These are phyloP conservation scores for Alloascoidea hylecoeti DNA, from an alignment of 805 yeast genomes.

Conservation along the genomic window DNA sequence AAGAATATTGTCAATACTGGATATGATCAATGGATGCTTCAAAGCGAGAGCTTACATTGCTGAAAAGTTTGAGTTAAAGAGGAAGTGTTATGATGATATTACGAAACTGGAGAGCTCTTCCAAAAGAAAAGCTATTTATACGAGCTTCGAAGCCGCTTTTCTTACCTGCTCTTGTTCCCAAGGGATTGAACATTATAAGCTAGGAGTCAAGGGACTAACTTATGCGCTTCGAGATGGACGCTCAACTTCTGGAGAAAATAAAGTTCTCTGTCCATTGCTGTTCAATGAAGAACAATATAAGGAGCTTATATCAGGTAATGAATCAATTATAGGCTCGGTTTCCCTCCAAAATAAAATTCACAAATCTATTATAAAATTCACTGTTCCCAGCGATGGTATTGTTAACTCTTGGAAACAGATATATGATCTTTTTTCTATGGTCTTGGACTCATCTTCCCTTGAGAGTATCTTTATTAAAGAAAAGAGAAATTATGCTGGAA, in stretches of 20 bases:
- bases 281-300: slow-evolving; percentile 23
- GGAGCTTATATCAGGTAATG: slow-evolving; percentile 37
- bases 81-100: slow-evolving; percentile 11
- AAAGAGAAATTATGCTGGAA: slow-evolving; percentile 57
- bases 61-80: slow-evolving; percentile 12
- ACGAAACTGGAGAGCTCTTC: slow-evolving; percentile 17
- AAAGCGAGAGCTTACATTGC: slow-evolving; percentile 21
- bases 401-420: slow-evolving; percentile 28
- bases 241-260: slow-evolving; percentile 7
- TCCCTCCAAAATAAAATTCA: slow-evolving; percentile 57
- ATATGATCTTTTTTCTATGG: slow-evolving; percentile 24
- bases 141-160: slow-evolving; percentile 34
- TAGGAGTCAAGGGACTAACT: slow-evolving; percentile 26
- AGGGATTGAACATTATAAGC: slow-evolving; percentile 31
- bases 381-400: slow-evolving; percentile 20
- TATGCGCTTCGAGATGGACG: slow-evolving; percentile 15
- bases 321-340: slow-evolving; percentile 55
- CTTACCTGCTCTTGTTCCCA: slow-evolving; percentile 37
- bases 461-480: slow-evolving; percentile 14
- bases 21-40: slow-evolving; percentile 23
- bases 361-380: slow-evolving; percentile 25
- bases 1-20: slow-evolving; percentile 20
- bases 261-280: slow-evolving; percentile 10
- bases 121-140: slow-evolving; percentile 14
- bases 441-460: not conserved